Evolutionary conservation across 768 basidiomycete species (phyloP).

Genomic region (Pleurotus ostreatus): DNA sequence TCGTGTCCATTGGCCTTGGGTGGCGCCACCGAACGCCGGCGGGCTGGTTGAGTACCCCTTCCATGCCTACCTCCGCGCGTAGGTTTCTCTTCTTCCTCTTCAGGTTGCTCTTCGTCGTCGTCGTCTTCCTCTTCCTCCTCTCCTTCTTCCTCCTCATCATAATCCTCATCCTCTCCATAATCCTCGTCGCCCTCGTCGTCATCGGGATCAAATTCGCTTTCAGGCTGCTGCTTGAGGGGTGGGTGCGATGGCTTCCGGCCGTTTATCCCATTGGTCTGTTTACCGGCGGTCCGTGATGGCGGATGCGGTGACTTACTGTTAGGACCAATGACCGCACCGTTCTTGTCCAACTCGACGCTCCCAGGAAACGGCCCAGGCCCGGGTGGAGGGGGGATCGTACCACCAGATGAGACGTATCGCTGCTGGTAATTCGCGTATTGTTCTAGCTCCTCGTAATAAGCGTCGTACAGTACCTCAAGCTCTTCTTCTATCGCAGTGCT

Average conservation of each 20-base stretch:
- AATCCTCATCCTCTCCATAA: slow-evolving; percentile 31
- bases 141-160: slow-evolving; percentile 37
- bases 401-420: slow-evolving; percentile 88
- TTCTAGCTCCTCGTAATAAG: slow-evolving; percentile 99
- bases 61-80: slow-evolving; percentile 21
- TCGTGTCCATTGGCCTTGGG: slow-evolving; percentile 49
- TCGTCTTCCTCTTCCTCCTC: slow-evolving; percentile 33
- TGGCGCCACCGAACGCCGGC: slow-evolving; percentile 20
- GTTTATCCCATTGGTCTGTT: slow-evolving; percentile 6
- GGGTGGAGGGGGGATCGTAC: slow-evolving; percentile 85
- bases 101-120: slow-evolving; percentile 46
- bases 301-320: slow-evolving; percentile 31
- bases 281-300: slow-evolving; percentile 40
- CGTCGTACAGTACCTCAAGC: slow-evolving; percentile 99
- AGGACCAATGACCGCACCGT: slow-evolving; percentile 61
- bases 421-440: slow-evolving; percentile 98
- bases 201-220: slow-evolving; percentile 66
- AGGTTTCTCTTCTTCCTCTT: slow-evolving; percentile 39
- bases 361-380: slow-evolving; percentile 99
- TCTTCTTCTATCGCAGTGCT: slow-evolving; percentile 99
- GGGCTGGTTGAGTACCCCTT: slow-evolving; percentile 12
- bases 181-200: slow-evolving; percentile 73
- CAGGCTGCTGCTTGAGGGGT: slow-evolving; percentile 29
- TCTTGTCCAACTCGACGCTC: slow-evolving; percentile 93
- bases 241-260: neutral